Evolutionary conservation across 169 alveolate genomes (phyloP), one percentile per base, ranked within the genome.

Genomic region (Plasmodium sp.): DNA sequence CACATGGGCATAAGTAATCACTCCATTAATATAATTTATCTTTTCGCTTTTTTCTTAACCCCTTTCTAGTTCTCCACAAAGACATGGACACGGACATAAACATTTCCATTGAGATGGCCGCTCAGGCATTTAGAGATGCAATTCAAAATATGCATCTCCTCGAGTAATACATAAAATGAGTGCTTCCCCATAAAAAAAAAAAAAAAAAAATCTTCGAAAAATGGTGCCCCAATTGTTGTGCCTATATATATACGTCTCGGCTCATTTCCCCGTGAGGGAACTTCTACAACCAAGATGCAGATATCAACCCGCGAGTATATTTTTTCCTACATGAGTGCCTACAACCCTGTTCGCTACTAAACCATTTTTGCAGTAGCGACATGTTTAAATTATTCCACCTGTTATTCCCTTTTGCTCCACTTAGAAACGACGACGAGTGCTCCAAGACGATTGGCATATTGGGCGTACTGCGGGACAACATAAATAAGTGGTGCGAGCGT

Each of bases 41-140:
- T n/a, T 34, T 62, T 43, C 1, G 41, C 45, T 27, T 91, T 72
- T 72, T 81, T 54, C 34, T 58, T 7, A 84, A 34, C 48, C 33
- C 71, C 5, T 77, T 71, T 51, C 14, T 74, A 92, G 95, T 92
- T 48, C 84, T 92, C 51, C 83, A 82, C 72, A 92, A 83, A 39
- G 95, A 92, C 34, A 92, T 92, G 91, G 73, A 82, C 56, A 83
- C 67, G 4, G 92, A 92, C 31, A 82, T 71, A 48, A 73, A 92
- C 83, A 33, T 71, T 82, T 45, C 95, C 51, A 92, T 92, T 81
- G 92, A 92, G 62, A 81, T 92, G 92, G 92, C 92, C 18, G 95
- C 95, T 27, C 86, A 92, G 75, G 95, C 95, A 72, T 92, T 92
- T 82, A 92, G 95, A 92, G 84, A 92, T 56, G 95, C 95, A 45